These are phyloP conservation scores for Populus hybrid DNA, from an alignment of 441 rosid genomes.

Conservation along the genomic window DNA sequence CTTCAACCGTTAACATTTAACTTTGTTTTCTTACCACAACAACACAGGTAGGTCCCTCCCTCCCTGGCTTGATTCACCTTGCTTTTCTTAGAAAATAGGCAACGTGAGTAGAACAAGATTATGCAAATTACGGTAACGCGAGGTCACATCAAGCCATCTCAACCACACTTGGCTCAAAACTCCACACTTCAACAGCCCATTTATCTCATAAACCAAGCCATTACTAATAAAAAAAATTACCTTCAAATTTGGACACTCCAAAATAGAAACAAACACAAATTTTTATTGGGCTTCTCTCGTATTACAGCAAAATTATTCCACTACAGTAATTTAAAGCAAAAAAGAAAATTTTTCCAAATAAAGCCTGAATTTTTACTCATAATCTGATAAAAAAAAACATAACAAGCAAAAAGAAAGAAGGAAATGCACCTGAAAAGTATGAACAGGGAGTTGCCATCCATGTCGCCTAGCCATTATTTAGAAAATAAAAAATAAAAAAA, in stretches of 20 bases:
- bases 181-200: neutral
- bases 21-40: neutral
- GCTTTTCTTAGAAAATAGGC: neutral
- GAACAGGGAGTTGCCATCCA: conserved; percentile 91
- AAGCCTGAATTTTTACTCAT: neutral
- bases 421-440: conserved; percentile 64
- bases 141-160: neutral
- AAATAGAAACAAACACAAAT: neutral
- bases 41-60: neutral
- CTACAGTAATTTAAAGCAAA: neutral
- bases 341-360: no score
- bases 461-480: conserved; percentile 69
- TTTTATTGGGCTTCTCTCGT: neutral
- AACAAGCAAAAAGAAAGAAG: neutral
- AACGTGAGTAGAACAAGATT: neutral
- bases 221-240: no score
- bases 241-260: neutral
- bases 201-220: conserved; percentile 1
- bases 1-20: neutral
- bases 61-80: neutral
- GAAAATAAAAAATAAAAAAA: conserved; percentile 1
- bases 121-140: conserved; percentile 3
- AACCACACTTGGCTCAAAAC: neutral
- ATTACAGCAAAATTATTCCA: neutral
- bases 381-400: neutral